Evolutionary conservation across 2,329 filamentous ascomycete genomes (phyloP).

Genomic region (Hypoxylon sp.): DNA sequence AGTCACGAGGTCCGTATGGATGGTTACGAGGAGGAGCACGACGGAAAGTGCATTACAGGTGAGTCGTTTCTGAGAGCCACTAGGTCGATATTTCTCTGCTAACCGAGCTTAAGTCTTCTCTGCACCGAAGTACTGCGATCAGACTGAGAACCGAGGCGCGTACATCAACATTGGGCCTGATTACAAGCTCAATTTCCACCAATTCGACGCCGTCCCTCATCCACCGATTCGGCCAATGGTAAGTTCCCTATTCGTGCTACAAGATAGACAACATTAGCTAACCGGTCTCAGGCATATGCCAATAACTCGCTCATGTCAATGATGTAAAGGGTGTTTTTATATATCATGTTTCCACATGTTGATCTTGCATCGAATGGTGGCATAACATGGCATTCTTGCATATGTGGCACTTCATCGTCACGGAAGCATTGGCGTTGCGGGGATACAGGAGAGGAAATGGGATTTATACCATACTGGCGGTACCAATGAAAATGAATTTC

Average conservation of each 20-base stretch:
- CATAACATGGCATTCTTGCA: constrained; percentile 52
- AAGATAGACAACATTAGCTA: constrained; percentile 47
- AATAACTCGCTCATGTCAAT: constrained; percentile 86
- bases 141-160: constrained; percentile 96
- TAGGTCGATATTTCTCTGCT: constrained; percentile 39
- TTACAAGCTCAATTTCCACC: constrained; percentile 90
- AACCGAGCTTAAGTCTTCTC: constrained; percentile 80
- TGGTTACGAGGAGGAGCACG: constrained; percentile 98
- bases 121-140: constrained; percentile 96
- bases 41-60: constrained; percentile 95
- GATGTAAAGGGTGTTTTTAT: constrained; percentile 66
- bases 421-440: constrained; percentile 55
- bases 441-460: constrained; percentile 44
- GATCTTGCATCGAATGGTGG: constrained; percentile 47
- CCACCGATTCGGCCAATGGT: constrained; percentile 95
- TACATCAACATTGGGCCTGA: constrained; percentile 97
- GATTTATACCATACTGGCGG: constrained; percentile 47
- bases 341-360: constrained; percentile 41
- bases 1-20: constrained; percentile 99
- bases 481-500: constrained; percentile 35
- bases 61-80: constrained; percentile 52
- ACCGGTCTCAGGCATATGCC: constrained; percentile 77
- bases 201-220: constrained; percentile 97
- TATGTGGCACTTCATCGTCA: constrained; percentile 51
- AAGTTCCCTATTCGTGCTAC: constrained; percentile 47